A percentile compares a stretch with the other conserved stretches of the same genome.
phyloP scores from a whole-genome alignment of 2,329 filamentous ascomycete genomes.

The Talaromyces sp. region DNA sequence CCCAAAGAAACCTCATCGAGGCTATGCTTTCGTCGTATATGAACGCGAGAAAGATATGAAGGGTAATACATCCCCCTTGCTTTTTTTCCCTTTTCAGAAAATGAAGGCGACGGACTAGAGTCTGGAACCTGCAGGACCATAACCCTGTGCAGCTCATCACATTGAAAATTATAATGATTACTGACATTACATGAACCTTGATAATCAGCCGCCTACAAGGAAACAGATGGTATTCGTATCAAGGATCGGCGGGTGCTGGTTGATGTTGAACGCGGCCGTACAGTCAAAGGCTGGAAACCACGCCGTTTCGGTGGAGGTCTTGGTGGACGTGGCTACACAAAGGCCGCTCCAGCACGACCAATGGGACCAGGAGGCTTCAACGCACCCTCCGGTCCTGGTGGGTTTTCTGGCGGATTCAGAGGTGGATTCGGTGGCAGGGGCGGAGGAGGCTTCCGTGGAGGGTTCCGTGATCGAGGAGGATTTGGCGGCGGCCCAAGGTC shows the following conservation, averaged over 20 bases:
- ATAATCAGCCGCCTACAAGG: constrained; percentile 77
- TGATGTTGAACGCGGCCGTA: constrained; percentile 92
- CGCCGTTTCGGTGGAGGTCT: constrained; percentile 86
- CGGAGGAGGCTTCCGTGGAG: constrained; percentile 47
- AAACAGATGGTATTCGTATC: constrained; percentile 83
- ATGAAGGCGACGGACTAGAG: constrained; percentile 8
- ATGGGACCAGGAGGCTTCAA: constrained; percentile 57
- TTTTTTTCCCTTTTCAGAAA: constrained; percentile 35
- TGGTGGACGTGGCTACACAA: constrained; percentile 89
- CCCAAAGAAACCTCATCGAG: constrained; percentile 74
- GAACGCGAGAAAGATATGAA: constrained; percentile 98
- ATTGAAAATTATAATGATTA: constrained; percentile 3
- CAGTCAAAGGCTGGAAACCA: constrained; percentile 89
- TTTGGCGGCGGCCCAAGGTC: constrained; percentile 44
- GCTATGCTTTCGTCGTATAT: constrained; percentile 95
- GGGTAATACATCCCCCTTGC: constrained; percentile 56
- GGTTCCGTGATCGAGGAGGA: constrained; percentile 48
- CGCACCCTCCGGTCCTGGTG: constrained; percentile 52
- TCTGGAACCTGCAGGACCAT: neutral
- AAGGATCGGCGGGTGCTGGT: constrained; percentile 88
- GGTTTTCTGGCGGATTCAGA: constrained; percentile 52
- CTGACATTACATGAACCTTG: constrained; percentile 12
- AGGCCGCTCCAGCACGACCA: constrained; percentile 67
- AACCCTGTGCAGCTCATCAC: constrained; percentile 15
- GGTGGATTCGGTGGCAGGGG: constrained; percentile 48